Evolutionary conservation across 2,329 filamentous ascomycete genomes (phyloP).

Genomic region (Didymella glomerata): DNA sequence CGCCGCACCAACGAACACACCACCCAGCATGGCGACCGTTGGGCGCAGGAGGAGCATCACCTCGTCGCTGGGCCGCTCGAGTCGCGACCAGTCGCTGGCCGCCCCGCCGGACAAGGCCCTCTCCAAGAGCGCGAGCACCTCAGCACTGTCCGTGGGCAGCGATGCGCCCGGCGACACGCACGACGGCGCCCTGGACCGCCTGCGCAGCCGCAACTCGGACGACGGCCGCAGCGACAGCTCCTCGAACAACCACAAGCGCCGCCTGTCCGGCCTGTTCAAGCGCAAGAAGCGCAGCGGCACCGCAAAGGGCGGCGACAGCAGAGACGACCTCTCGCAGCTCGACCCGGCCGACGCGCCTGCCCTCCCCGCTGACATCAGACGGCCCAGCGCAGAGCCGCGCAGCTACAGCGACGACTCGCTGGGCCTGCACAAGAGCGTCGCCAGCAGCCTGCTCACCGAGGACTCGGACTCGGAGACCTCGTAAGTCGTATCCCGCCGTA

Average conservation of each 20-base stretch:
- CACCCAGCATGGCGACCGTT: conserved; percentile 32
- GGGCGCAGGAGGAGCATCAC: conserved; percentile 37
- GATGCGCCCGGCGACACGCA: conserved; percentile 41
- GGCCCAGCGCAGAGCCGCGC: conserved; percentile 24
- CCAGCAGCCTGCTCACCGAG: conserved; percentile 60
- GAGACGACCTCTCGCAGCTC: conserved; percentile 37
- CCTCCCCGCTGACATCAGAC: conserved; percentile 21
- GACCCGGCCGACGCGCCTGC: conserved; percentile 16
- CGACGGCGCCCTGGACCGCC: conserved; percentile 53
- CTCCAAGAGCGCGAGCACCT: conserved; percentile 41
- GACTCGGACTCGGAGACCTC: conserved; percentile 58
- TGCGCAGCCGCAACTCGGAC: conserved; percentile 53
- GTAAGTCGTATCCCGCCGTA: conserved; percentile 52
- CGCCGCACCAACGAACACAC: not conserved
- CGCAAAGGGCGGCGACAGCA: conserved; percentile 37
- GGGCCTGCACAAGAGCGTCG: conserved; percentile 54
- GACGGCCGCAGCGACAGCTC: conserved; percentile 52
- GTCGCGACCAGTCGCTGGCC: conserved; percentile 37
- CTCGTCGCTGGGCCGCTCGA: conserved; percentile 29
- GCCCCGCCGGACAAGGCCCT: conserved; percentile 29
- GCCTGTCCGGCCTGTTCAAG: conserved; percentile 63
- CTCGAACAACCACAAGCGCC: conserved; percentile 49
- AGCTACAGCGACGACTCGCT: conserved; percentile 54
- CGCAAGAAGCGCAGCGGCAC: conserved; percentile 52
- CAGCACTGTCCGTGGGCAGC: conserved; percentile 44